These are phyloP conservation scores for Corrigiola litoralis DNA, from an alignment of 179 eudicot species.

Conservation along the genomic window DNA sequence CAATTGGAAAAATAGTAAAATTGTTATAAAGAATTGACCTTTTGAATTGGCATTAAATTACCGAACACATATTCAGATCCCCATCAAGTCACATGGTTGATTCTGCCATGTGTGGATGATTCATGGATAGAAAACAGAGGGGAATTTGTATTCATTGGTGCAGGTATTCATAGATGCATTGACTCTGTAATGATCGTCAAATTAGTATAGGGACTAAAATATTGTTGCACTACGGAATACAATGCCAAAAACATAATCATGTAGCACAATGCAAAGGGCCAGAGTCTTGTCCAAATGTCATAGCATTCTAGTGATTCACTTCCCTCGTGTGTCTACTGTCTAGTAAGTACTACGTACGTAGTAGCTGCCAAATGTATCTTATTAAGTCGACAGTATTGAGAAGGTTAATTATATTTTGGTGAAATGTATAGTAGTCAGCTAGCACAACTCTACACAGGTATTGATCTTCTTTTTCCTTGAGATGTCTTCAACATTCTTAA, in stretches of 20 bases:
- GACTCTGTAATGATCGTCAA: neutral
- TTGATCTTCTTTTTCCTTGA: too few relatives aligned
- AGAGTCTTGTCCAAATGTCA: neutral
- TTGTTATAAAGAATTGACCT: neutral
- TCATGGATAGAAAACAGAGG: neutral
- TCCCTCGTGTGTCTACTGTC: neutral
- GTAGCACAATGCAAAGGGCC: neutral
- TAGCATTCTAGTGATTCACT: neutral
- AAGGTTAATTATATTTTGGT: too few relatives aligned
- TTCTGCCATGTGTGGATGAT: conserved; percentile 8
- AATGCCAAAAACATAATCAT: neutral
- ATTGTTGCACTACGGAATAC: neutral
- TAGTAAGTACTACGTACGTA: too few relatives aligned
- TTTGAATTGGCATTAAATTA: neutral
- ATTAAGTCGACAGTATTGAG: too few relatives aligned
- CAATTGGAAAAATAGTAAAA: neutral
- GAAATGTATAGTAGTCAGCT: too few relatives aligned
- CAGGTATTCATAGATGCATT: conserved; percentile 5
- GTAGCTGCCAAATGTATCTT: too few relatives aligned
- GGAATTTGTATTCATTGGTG: neutral
- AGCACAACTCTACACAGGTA: too few relatives aligned
- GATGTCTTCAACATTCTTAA: too few relatives aligned
- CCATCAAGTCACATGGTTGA: conserved; percentile 11
- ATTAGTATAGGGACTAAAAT: neutral
- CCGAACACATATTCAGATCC: neutral